Conservation (phyloP, 257 asterid species). For the Solanum verrucosum region DNA sequence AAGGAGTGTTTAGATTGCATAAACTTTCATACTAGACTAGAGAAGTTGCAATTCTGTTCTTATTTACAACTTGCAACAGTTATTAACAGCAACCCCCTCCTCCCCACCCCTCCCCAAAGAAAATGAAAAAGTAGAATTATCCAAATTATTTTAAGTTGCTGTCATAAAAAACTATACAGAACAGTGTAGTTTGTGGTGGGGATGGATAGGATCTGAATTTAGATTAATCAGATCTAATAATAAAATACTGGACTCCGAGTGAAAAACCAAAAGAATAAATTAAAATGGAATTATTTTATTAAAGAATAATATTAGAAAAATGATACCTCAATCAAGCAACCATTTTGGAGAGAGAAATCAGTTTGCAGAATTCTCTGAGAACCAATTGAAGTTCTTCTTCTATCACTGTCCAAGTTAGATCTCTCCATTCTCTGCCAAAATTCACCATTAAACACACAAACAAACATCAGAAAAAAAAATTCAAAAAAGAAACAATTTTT, state of each 20-base stretch:
- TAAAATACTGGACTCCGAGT: neutral
- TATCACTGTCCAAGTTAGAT: conserved; percentile 34
- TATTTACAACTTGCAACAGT: neutral
- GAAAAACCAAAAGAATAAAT: neutral
- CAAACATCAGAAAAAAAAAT: neutral
- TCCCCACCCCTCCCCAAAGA: neutral
- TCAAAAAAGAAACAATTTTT: neutral
- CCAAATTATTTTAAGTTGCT: neutral
- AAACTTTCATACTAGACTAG: neutral
- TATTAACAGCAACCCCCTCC: neutral
- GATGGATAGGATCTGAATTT: too few species aligned
- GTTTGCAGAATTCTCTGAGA: conserved; percentile 49
- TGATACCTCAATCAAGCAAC: conserved; percentile 57
- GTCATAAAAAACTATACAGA: too few species aligned
- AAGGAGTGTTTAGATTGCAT: neutral
- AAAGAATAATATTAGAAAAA: neutral
- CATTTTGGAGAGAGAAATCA: conserved; percentile 31
- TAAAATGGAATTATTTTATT: neutral
- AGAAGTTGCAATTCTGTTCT: neutral
- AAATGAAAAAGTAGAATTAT: neutral
- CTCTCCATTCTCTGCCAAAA: conserved; percentile 62
- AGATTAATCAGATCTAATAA: too few species aligned
- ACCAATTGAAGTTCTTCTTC: conserved; percentile 61
- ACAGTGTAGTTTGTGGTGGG: neutral
- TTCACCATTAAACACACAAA: neutral